These are phyloP conservation scores for Pyrus betulifolia DNA, from an alignment of 306 rosid species.

Conservation along the genomic window DNA sequence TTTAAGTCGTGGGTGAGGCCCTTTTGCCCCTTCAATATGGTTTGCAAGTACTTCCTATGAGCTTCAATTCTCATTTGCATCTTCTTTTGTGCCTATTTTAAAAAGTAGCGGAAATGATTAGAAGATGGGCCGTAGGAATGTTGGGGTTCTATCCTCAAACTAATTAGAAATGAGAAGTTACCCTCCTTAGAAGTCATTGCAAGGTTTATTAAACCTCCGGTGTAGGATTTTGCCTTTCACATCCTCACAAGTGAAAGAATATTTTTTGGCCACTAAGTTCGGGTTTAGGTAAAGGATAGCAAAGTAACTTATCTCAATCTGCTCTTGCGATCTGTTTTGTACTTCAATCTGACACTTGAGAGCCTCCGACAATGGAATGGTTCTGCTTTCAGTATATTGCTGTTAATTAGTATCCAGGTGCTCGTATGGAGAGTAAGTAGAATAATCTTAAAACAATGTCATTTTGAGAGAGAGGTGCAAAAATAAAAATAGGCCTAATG, in stretches of 20 bases:
- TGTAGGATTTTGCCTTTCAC: no score
- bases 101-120: neutral
- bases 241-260: neutral
- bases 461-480: no score
- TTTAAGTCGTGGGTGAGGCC: constrained; percentile 47
- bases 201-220: no score
- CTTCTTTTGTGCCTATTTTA: constrained; percentile 29
- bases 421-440: neutral
- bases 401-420: constrained; percentile 13
- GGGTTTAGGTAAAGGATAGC: neutral
- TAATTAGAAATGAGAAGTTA: no score
- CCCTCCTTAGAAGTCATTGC: no score
- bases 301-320: neutral
- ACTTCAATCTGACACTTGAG: no score
- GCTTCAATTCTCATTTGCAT: constrained; percentile 81
- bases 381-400: constrained; percentile 27
- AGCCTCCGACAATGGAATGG: constrained; percentile 24
- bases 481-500: no score
- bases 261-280: neutral
- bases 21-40: constrained; percentile 64
- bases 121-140: neutral
- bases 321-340: no score
- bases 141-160: no score
- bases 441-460: no score
- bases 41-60: constrained; percentile 81